Evolutionary conservation across 257 asterid genomes (phyloP), one percentile per base, ranked within the genome.

Genomic region (Plectranthus barbatus): DNA sequence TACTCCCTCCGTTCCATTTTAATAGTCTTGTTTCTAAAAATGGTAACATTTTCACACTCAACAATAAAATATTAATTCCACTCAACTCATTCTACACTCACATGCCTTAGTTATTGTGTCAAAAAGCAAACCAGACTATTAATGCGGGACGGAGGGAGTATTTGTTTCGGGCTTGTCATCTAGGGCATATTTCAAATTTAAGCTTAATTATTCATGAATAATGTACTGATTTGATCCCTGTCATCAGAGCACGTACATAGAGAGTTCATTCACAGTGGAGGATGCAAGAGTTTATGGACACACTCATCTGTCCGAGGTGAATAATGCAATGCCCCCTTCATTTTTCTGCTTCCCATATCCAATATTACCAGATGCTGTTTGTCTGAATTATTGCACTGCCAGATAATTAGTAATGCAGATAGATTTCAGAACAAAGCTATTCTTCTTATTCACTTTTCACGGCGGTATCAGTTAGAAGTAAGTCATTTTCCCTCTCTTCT

Each of bases 231-330:
- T 12, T 47, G 45, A 23, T 23, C 66, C 71, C 56, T 52, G 26
- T 58, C 63, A 31, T 67, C 69, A 92, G 97, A 82, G 97, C 78
- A 93, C 99, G 12, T 90, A 66, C 47, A 88, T 93, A 56, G 96
- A 93, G 50, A 63, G 74, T 63, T 75, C 80, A 62, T 62, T 72
- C 56, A 66, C 79, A 7, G 91, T 78, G 49, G 84, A 77, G 76
- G 75, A 74, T 69, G 97, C 97, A 60, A 80, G 97, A 72, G 95
- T 85, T 20, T 85, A 77, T 18, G 97, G 99, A 17, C 99, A 93
- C 78, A 87, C 89, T 45, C 99, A 90, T 78, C 78, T 93, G 60
- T 85, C 97, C 0, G 99, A 93, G 96, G 99, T 92, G n/a, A 33
- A 42, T 62, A 37, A 24, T 15, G 46, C n/a, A n/a, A n/a, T n/a